Conservation (phyloP, 1,284 basidiomycete species). For the Neolentinus lepideus region DNA sequence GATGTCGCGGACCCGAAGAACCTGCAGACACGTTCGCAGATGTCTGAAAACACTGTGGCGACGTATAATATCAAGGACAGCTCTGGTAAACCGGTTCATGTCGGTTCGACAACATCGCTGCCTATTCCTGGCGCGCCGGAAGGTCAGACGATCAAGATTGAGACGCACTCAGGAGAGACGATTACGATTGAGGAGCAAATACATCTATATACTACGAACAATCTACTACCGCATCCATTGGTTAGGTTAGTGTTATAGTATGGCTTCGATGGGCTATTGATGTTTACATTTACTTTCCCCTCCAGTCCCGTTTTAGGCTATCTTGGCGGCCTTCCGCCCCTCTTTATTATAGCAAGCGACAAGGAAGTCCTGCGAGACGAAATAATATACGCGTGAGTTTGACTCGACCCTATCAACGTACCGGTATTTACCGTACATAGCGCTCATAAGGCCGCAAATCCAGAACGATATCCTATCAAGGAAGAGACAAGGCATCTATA, state of each 20-base stretch:
- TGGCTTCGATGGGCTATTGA: background rate
- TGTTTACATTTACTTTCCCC: no score
- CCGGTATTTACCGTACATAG: conserved; percentile 30
- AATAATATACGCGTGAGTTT: conserved; percentile 76
- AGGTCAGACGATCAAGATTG: conserved; percentile 37
- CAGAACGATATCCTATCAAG: conserved; percentile 63
- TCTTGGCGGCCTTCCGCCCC: conserved; percentile 86
- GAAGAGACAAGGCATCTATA: conserved; percentile 57
- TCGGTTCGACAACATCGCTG: conserved; percentile 39
- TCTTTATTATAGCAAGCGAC: conserved; percentile 83
- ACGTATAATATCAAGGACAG: conserved; percentile 3
- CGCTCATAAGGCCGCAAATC: conserved; percentile 89
- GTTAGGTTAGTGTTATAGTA: conserved; percentile 72
- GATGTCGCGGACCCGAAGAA: background rate
- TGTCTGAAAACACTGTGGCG: background rate
- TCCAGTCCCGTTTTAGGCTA: conserved; percentile 30
- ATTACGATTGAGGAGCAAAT: conserved; percentile 65
- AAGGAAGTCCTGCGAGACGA: conserved; percentile 93
- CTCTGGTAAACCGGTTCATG: conserved; percentile 14
- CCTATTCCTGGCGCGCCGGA: conserved; percentile 24
- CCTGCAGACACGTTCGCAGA: background rate
- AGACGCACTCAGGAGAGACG: conserved; percentile 38
- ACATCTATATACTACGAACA: conserved; percentile 88
- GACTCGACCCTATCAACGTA: background rate
- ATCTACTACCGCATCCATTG: conserved; percentile 77